Conservation (phyloP, 257 asterid genomes). For the Avicennia marina region DNA sequence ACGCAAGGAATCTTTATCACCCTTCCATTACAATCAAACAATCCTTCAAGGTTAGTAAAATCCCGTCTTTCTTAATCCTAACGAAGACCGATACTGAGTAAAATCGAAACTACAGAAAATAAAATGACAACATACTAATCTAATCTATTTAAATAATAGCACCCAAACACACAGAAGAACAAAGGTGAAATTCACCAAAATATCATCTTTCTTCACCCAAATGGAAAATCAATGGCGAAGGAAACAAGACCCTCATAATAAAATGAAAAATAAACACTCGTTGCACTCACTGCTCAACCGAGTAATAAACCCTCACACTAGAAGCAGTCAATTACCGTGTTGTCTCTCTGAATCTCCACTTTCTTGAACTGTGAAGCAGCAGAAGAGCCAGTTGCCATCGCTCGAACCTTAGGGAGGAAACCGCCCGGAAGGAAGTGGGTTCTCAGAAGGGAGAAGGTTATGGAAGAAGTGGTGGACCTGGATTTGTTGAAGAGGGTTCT, state of each 20-base stretch:
- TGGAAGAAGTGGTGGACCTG: constrained; percentile 10
- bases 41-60: neutral
- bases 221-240: neutral
- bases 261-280: neutral
- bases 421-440: constrained; percentile 16
- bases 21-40: neutral
- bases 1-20: constrained; percentile 1
- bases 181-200: neutral
- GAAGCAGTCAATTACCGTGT: constrained; percentile 38
- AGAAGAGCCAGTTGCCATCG: constrained; percentile 69
- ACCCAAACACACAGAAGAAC: neutral
- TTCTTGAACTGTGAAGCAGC: constrained; percentile 70
- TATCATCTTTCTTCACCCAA: neutral
- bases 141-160: too few species aligned
- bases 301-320: neutral
- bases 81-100: neutral
- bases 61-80: neutral
- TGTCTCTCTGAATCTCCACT: constrained; percentile 75
- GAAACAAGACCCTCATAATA: too few species aligned
- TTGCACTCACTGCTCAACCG: neutral
- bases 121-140: too few species aligned
- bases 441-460: constrained; percentile 18
- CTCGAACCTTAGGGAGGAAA: constrained; percentile 35
- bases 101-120: neutral
- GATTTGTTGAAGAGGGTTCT: constrained; percentile 17